Evolutionary conservation across 2,329 filamentous ascomycete genomes (phyloP).

Genomic region (Penicillium sp.): DNA sequence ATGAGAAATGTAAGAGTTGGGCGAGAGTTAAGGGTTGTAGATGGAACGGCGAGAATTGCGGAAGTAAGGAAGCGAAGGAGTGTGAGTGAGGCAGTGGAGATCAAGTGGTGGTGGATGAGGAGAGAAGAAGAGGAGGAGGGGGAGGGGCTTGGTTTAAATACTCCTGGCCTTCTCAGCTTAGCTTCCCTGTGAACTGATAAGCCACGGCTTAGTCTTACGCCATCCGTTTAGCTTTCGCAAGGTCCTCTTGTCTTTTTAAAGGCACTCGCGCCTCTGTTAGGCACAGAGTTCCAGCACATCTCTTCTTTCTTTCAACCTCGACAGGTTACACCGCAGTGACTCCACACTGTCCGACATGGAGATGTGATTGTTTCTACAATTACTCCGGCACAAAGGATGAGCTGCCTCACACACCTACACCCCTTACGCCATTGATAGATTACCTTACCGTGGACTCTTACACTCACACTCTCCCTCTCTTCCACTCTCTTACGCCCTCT

Average conservation of each 20-base stretch:
- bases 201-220: slow-evolving; percentile 15
- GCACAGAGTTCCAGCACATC: no score
- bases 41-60: no score
- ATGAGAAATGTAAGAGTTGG: neutral
- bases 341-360: slow-evolving; percentile 2
- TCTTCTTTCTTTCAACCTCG: neutral
- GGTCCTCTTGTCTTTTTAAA: no score
- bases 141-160: slow-evolving; percentile 16
- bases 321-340: slow-evolving; percentile 12
- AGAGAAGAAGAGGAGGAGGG: slow-evolving; percentile 14
- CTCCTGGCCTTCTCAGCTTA: neutral
- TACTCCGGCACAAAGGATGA: neutral
- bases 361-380: slow-evolving; percentile 11
- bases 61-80: slow-evolving; percentile 6
- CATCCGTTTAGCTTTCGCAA: slow-evolving; percentile 14
- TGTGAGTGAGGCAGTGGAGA: no score
- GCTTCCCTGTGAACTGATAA: no score
- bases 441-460: neutral
- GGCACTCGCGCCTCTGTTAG: no score
- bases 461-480: no score
- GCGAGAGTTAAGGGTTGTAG: no score
- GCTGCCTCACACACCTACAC: neutral
- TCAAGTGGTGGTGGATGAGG: slow-evolving; percentile 9
- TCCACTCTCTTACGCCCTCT: no score
- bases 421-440: neutral